phyloP scores from a whole-genome alignment of 495 filamentous ascomycete species.

The Penicillium turbatum region DNA sequence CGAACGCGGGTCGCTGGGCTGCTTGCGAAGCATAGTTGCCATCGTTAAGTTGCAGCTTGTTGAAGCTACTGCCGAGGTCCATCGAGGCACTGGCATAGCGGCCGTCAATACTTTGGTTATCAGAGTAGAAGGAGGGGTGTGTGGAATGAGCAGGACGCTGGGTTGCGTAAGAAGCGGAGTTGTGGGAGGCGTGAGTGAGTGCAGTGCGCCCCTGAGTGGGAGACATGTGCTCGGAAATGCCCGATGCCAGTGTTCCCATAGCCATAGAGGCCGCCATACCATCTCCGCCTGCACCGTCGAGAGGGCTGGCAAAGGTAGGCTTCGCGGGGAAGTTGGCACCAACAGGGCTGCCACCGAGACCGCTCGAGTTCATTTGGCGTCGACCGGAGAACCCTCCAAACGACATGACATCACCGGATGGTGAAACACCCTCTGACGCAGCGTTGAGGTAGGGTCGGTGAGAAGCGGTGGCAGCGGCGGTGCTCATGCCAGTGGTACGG shows the following conservation, averaged over 20 bases:
- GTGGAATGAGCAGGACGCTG: conserved; percentile 34
- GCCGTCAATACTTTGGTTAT: conserved; percentile 33
- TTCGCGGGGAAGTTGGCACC: conserved; percentile 30
- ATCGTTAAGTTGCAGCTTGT: conserved; percentile 37
- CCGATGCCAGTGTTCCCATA: conserved; percentile 29
- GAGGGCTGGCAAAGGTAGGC: conserved; percentile 24
- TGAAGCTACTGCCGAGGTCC: conserved; percentile 31
- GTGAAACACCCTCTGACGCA: conserved; percentile 33
- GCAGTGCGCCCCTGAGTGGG: conserved; percentile 25
- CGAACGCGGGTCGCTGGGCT: conserved; percentile 27
- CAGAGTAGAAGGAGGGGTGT: conserved; percentile 41
- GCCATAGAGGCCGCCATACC: conserved; percentile 26
- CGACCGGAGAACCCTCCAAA: conserved; percentile 29
- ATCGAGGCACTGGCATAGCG: conserved; percentile 30
- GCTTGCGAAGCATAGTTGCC: conserved; percentile 19
- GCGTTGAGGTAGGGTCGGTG: conserved; percentile 35
- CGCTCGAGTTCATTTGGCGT: conserved; percentile 30
- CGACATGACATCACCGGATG: conserved; percentile 32
- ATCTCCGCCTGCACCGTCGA: conserved; percentile 32
- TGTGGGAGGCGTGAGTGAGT: conserved; percentile 38
- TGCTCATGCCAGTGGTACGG: conserved; percentile 28
- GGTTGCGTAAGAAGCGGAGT: conserved; percentile 34
- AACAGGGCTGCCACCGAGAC: conserved; percentile 31
- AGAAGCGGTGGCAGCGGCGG: conserved; percentile 17
- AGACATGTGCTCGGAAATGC: conserved; percentile 29